These are phyloP conservation scores for Penicillium arizonense DNA, from an alignment of 495 filamentous ascomycete genomes.

Conservation along the genomic window DNA sequence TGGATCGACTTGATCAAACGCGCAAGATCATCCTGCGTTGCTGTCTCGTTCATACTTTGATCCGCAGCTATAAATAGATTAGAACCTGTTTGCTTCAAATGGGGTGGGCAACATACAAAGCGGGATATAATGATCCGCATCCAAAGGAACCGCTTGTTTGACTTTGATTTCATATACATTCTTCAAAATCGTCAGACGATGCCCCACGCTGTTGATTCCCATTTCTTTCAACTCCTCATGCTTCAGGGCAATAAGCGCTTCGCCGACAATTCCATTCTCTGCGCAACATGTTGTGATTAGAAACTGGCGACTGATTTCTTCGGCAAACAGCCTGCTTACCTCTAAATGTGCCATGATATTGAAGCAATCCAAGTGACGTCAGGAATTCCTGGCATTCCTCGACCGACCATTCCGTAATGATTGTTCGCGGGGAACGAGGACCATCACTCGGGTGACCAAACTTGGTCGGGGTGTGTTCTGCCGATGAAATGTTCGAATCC, in stretches of 20 bases:
- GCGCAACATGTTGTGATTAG: conserved; percentile 1
- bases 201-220: conserved; percentile 87
- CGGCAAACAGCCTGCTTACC: conserved; percentile 48
- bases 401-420: conserved; percentile 84
- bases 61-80: conserved; percentile 67
- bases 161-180: conserved; percentile 93
- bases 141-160: conserved; percentile 84
- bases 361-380: conserved; percentile 70
- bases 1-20: conserved; percentile 82
- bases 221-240: conserved; percentile 95
- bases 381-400: conserved; percentile 90
- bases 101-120: conserved; percentile 62
- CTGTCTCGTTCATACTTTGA: conserved; percentile 78
- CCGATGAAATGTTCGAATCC: conserved; percentile 75
- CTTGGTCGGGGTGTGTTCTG: conserved; percentile 85
- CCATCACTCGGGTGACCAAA: conserved; percentile 66
- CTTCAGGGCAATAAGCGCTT: conserved; percentile 81
- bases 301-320: neutral
- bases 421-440: conserved; percentile 68
- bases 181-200: conserved; percentile 92
- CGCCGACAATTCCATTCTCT: conserved; percentile 94
- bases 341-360: conserved; percentile 80
- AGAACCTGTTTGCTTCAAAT: neutral
- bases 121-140: conserved; percentile 91
- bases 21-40: conserved; percentile 88